Base-by-base conservation (phyloP, 495 filamentous ascomycete genomes). In the Podospora appendiculata region DNA sequence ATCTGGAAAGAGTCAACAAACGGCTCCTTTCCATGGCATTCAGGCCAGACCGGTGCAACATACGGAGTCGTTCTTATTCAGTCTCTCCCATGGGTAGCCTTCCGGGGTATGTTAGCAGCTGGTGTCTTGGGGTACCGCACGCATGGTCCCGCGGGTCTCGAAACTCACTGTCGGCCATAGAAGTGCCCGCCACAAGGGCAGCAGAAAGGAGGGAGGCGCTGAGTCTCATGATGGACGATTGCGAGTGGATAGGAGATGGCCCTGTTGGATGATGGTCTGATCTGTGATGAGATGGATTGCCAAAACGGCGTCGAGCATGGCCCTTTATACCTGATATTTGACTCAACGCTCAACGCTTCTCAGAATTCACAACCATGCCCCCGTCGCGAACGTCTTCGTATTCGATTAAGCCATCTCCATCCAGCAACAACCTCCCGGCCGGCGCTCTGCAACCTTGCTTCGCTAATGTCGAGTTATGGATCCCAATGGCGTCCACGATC, bases 1-100 rank as follows among this genome's bases (percentile, higher is more conserved):
- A 79, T 63, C 76, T 78, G 25, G 36, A 9, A n/a, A 19, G 25
- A 18, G 32, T 40, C 16, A 45, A 48, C 40, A 2, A 47, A 25
- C 25, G 25, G 25, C 5, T 25, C 34, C 14, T 34, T 12, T 18
- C 33, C 1, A 11, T n/a, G 4, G 13, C 12, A 25, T 18, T 12
- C 9, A 25, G 25, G 25, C 11, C 10, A 12, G 16, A 6, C n/a
- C 1, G 47, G 3, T 4, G 47, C 4, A 39, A 19, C 51, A 39
- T 46, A 63, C 58, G 1, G 63, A 53, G 39, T 66, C 45, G 53
- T 64, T 49, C 46, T 60, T 60, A 8, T 62, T 43, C 38, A 66
- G 54, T 32, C 59, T 53, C 39, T 63, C 59, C 45, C 43, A 63
- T 11, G 55, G 34, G 41, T 48, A 61, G 42, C 33, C 53, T 46